Evolutionary conservation across 371 early-diverging fungal genomes (phyloP).

Genomic region (Mortierella sp.): DNA sequence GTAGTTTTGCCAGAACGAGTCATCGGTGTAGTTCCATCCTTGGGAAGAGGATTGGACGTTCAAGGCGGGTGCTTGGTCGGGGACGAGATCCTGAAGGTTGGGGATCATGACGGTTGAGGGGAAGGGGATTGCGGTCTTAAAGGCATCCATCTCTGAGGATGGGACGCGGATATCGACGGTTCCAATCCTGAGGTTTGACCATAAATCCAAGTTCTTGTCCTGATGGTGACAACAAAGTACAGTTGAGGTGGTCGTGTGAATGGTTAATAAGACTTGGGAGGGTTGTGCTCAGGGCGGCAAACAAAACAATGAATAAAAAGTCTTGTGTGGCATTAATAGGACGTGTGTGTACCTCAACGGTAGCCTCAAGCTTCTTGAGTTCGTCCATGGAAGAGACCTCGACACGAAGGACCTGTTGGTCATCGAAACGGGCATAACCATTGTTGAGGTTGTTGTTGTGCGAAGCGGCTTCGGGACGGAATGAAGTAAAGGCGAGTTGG

Average conservation of each 20-base stretch:
- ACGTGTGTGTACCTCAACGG: conserved; percentile 40
- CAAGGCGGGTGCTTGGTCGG: conserved; percentile 34
- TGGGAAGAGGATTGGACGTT: not conserved
- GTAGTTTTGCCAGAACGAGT: conserved; percentile 50
- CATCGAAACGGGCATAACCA: conserved; percentile 52
- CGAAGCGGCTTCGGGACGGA: not conserved
- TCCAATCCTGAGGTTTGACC: conserved; percentile 57
- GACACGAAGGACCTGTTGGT: conserved; percentile 47
- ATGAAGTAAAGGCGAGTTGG: conserved; percentile 27
- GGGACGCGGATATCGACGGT: conserved; percentile 53
- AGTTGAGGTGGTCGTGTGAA: too few species aligned
- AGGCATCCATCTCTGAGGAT: conserved; percentile 17
- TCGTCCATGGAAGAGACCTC: conserved; percentile 43
- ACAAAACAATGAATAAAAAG: not conserved
- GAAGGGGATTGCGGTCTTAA: conserved; percentile 20
- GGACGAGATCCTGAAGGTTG: conserved; percentile 49
- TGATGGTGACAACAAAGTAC: not conserved
- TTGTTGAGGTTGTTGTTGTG: conserved; percentile 1
- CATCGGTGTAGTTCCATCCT: conserved; percentile 40
- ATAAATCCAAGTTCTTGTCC: conserved; percentile 51
- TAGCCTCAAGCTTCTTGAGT: conserved; percentile 42
- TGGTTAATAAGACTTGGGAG: not conserved
- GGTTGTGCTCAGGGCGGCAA: not conserved
- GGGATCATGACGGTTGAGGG: conserved; percentile 48
- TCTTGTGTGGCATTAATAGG: too few species aligned